Evolutionary conservation across 2,329 filamentous ascomycete genomes (phyloP).

Genomic region (Pseudogymnoascus sp.): DNA sequence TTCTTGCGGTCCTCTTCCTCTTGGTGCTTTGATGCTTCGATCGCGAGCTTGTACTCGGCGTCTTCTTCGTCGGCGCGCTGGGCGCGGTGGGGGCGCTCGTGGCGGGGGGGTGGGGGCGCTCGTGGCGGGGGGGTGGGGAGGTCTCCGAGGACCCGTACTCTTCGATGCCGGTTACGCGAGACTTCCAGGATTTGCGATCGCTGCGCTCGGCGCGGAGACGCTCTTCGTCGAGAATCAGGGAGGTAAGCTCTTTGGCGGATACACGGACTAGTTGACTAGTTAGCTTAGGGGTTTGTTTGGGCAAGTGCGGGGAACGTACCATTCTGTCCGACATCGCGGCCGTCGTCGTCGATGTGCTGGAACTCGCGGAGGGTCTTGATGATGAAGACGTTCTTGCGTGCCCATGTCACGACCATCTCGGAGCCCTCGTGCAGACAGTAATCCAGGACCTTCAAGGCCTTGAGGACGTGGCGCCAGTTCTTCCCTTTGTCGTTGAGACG

Average conservation of each 20-base stretch:
- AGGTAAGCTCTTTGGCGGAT: slow-evolving; percentile 90
- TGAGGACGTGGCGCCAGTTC: slow-evolving; percentile 97
- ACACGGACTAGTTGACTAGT: slow-evolving; percentile 65
- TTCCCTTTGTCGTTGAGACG: slow-evolving; percentile 98
- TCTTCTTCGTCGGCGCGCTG: slow-evolving; percentile 70
- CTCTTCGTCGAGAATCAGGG: slow-evolving; percentile 88
- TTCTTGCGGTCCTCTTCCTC: slow-evolving; percentile 82
- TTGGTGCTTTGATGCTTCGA: slow-evolving; percentile 91
- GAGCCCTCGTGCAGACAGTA: slow-evolving; percentile 97
- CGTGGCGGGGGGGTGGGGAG: slow-evolving; percentile 37
- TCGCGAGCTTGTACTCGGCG: slow-evolving; percentile 78
- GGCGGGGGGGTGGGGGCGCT: slow-evolving; percentile 39
- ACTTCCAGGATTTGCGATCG: slow-evolving; percentile 94
- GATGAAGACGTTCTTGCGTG: slow-evolving; percentile 95
- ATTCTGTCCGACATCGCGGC: slow-evolving; percentile 91
- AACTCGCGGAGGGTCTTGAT: slow-evolving; percentile 98
- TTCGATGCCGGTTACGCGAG: slow-evolving; percentile 86
- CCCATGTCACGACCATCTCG: slow-evolving; percentile 94
- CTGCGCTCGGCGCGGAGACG: slow-evolving; percentile 81
- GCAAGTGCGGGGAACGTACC: slow-evolving; percentile 48
- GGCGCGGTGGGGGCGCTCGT: slow-evolving; percentile 42
- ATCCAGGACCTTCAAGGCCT: slow-evolving; percentile 94
- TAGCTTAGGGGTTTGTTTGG: slow-evolving; percentile 20
- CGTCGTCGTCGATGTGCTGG: slow-evolving; percentile 92
- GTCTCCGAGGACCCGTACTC: slow-evolving; percentile 53